Evolutionary conservation across 345 rosid genomes (phyloP), one percentile per base, ranked within the genome.

Genomic region (Garcia nutans): DNA sequence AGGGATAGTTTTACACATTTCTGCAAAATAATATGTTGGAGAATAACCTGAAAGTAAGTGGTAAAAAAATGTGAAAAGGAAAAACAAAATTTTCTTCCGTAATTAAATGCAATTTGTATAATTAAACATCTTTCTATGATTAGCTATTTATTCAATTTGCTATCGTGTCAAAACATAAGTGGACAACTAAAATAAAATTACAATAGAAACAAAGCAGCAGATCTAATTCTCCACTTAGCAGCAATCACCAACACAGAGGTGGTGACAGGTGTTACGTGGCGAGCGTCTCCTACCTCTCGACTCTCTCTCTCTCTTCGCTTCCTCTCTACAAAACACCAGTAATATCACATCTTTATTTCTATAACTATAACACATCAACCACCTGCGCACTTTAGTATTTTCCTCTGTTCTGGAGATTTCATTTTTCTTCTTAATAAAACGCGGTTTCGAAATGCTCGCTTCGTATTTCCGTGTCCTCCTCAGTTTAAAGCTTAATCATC

Each of bases 371-470:
- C 41, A 37, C 41, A 37, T 3, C 41, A 37, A 37, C 71, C 28
- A 10, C 6, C 20, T 5, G 85, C 76, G 68, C 84, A 76, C 60
- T 64, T 63, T 78, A 78, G 77, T 82, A 50, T 55, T 54, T 24
- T 10, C 28, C 23, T 6, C 24, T 47, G 47, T 55, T 64, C 4
- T 52, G 19, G 5, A 31, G 16, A 15, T 20, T 63, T 64, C 61
- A 52, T 63, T 63, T 45, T 74, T 28, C 56, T 26, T 20, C 57
- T 13, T 28, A 26, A 37, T 19, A 23, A 11, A 6, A 57, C 66
- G 59, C 67, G 50, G 70, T 74, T 77, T 74, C 83, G 79, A 47
- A 77, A 71, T 59, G 67, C 11, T 71, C 72, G 68, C 62, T 13
- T 47, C 33, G 16, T 74, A 52, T 73, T 76, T 76, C 78, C 71